Evolutionary conservation across 139 green algal genomes (phyloP).

Genomic region (Haematococcus lacustris): DNA sequence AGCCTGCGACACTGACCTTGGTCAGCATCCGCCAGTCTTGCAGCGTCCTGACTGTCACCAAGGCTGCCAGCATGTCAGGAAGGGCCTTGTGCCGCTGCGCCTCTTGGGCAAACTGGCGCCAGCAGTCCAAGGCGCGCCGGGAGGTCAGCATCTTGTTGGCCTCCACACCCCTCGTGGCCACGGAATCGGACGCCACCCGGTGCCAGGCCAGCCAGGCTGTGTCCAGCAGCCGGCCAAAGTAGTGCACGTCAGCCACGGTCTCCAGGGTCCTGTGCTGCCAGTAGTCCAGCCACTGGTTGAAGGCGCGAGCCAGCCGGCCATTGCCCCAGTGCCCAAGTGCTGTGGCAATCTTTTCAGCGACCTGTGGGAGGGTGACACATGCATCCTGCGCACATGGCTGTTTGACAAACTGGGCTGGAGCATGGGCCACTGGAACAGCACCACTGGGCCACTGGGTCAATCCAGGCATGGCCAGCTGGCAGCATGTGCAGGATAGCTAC

Average conservation of each 20-base stretch:
- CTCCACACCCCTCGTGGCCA: slow-evolving; percentile 3
- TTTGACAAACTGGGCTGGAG: too few species aligned
- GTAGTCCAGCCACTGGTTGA: slow-evolving; percentile 25
- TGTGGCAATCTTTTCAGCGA: too few species aligned
- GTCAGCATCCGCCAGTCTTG: not conserved
- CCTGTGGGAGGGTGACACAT: too few species aligned
- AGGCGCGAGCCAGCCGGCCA: slow-evolving; percentile 9
- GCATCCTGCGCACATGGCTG: too few species aligned
- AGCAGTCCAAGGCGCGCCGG: slow-evolving; percentile 8
- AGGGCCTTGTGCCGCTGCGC: not conserved
- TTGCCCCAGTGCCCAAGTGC: too few species aligned
- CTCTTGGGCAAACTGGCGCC: not conserved
- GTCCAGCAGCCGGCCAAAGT: slow-evolving; percentile 20
- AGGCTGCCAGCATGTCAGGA: not conserved
- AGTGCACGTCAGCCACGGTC: slow-evolving; percentile 18
- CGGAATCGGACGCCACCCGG: too few species aligned
- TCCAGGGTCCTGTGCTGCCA: not conserved
- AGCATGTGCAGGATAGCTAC: too few species aligned
- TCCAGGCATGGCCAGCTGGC: too few species aligned
- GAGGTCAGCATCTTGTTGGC: slow-evolving; percentile 4
- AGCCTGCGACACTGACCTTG: not conserved
- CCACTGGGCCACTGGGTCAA: too few species aligned
- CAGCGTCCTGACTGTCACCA: not conserved
- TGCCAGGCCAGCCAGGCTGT: slow-evolving; percentile 18
- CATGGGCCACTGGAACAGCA: too few species aligned